Conservation (phyloP, 192 early-diverging fungal species). For the Coemansia sp. region DNA sequence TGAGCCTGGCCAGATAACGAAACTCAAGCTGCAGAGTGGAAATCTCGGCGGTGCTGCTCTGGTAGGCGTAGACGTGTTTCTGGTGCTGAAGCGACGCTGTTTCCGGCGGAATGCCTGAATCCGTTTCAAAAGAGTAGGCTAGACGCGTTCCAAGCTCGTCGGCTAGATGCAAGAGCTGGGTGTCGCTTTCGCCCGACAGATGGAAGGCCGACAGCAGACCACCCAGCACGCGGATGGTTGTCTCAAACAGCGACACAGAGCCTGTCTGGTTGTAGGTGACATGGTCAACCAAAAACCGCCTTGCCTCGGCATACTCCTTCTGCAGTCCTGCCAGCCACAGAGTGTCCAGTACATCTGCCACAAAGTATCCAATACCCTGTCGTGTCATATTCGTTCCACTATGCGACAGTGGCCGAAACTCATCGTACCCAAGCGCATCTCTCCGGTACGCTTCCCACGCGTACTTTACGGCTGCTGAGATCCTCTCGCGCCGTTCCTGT, state of each 20-base stretch:
- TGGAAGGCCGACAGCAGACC: constrained; percentile 80
- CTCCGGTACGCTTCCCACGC: constrained; percentile 80
- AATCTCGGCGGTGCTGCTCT: constrained; percentile 64
- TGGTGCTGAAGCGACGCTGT: constrained; percentile 26
- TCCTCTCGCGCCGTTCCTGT: constrained; percentile 53
- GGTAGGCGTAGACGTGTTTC: constrained; percentile 15
- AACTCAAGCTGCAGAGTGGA: constrained; percentile 88
- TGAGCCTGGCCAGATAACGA: constrained; percentile 80
- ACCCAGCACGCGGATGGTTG: constrained; percentile 83
- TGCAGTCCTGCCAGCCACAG: constrained; percentile 73
- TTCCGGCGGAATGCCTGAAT: constrained; percentile 44
- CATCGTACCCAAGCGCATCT: constrained; percentile 84
- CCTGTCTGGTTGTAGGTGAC: constrained; percentile 67
- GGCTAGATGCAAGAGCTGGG: constrained; percentile 65
- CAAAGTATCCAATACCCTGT: constrained; percentile 73
- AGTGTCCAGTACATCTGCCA: constrained; percentile 89
- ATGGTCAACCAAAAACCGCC: constrained; percentile 63
- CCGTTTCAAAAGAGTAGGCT: constrained; percentile 61
- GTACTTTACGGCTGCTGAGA: constrained; percentile 70
- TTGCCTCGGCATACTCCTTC: constrained; percentile 71
- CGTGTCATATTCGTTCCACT: constrained; percentile 64
- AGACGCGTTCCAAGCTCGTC: constrained; percentile 74
- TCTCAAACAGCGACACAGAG: constrained; percentile 78
- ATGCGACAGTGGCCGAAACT: constrained; percentile 75
- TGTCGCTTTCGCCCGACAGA: constrained; percentile 57